Conservation (phyloP, 2,329 filamentous ascomycete species). For the Penicillium sp. region DNA sequence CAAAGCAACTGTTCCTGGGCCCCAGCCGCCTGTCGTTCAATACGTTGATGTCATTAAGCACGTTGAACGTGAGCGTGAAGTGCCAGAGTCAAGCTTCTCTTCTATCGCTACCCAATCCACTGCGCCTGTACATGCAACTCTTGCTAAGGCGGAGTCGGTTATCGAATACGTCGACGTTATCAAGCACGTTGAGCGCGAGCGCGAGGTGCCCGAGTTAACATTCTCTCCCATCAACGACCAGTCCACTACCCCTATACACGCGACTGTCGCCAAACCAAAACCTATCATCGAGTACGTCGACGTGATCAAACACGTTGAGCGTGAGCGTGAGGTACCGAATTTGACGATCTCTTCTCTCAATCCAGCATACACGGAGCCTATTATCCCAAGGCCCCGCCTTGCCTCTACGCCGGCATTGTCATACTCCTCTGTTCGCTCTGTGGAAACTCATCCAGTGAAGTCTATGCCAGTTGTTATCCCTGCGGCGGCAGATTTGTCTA, state of each 20-base stretch:
- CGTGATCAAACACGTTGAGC: conserved; percentile 5
- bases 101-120: conserved; percentile 29
- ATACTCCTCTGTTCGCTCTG: conserved; percentile 44
- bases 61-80: conserved; percentile 7
- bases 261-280: conserved; percentile 9
- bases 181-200: conserved; percentile 11
- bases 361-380: conserved; percentile 33
- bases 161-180: conserved; percentile 7
- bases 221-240: conserved; percentile 28
- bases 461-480: conserved; percentile 31
- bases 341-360: conserved; percentile 30
- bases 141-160: conserved; percentile 16
- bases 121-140: conserved; percentile 23
- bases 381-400: conserved; percentile 20
- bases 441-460: conserved; percentile 47
- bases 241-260: conserved; percentile 32
- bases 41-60: conserved; percentile 6
- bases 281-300: conserved; percentile 16
- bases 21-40: conserved; percentile 12
- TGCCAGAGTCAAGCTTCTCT: conserved; percentile 27
- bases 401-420: conserved; percentile 29
- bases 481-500: conserved; percentile 16
- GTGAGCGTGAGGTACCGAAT: conserved; percentile 17
- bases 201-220: conserved; percentile 22
- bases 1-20: conserved; percentile 16